Evolutionary conservation across 106 monocot genomes (phyloP).

Genomic region (Dendrobium nobile): DNA sequence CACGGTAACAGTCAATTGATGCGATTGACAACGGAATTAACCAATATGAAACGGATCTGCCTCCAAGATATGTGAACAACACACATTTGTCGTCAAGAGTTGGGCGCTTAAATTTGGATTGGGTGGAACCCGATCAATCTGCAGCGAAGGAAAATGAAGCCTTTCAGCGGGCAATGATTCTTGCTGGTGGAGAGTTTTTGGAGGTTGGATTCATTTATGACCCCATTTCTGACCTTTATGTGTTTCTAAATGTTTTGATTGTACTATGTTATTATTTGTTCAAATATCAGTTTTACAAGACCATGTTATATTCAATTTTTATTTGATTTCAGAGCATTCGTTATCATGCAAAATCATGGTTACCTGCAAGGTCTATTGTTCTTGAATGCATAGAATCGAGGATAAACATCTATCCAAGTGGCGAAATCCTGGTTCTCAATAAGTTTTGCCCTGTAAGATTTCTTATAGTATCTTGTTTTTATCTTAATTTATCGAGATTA

Average conservation of each 20-base stretch:
- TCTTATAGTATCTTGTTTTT: neutral
- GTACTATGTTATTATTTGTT: neutral
- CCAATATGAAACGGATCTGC: constrained; percentile 74
- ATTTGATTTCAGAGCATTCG: constrained; percentile 40
- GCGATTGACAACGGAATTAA: constrained; percentile 97
- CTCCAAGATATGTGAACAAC: constrained; percentile 81
- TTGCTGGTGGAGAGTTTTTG: constrained; percentile 84
- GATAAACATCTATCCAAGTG: constrained; percentile 56
- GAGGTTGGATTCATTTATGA: constrained; percentile 36
- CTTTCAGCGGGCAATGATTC: constrained; percentile 75
- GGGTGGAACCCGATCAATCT: constrained; percentile 92
- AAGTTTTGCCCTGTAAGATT: constrained; percentile 76
- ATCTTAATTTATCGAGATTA: neutral
- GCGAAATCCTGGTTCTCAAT: constrained; percentile 80
- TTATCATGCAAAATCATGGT: constrained; percentile 71
- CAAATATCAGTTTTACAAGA: neutral
- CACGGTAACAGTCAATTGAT: constrained; percentile 67
- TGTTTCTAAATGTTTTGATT: neutral
- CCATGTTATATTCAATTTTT: neutral
- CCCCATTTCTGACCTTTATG: neutral
- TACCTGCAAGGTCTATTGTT: constrained; percentile 85
- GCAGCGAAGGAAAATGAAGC: constrained; percentile 89
- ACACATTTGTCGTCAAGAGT: constrained; percentile 79
- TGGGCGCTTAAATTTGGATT: constrained; percentile 76
- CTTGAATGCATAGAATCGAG: constrained; percentile 59